Percentiles rank a stretch among this genome's conserved stretches.
Evolutionary conservation across 2,329 filamentous ascomycete genomes (phyloP).

Genomic region (Trichophyton mentagrophytes): DNA sequence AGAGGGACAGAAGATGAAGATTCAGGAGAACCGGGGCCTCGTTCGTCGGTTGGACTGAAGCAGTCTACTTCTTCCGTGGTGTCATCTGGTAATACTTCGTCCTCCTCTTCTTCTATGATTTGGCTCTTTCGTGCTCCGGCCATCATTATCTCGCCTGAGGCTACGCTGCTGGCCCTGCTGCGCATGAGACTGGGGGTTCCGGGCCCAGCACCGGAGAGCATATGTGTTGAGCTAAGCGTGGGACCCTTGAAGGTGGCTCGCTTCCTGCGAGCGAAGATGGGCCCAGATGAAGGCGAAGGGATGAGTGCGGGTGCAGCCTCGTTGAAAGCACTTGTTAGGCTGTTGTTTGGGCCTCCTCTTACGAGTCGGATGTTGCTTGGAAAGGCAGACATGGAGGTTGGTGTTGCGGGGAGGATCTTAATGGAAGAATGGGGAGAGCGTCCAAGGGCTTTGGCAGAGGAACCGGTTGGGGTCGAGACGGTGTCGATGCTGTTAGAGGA

Average conservation of each 20-base stretch:
- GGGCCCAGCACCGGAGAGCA: slow-evolving; percentile 22
- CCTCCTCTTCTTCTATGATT: slow-evolving; percentile 35
- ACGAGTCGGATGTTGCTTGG: slow-evolving; percentile 78
- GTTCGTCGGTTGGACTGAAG: slow-evolving; percentile 25
- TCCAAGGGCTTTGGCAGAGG: slow-evolving; percentile 34
- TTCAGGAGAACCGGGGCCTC: slow-evolving; percentile 4
- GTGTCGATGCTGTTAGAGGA: slow-evolving; percentile 68
- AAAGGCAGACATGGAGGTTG: slow-evolving; percentile 56
- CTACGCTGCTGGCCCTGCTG: slow-evolving; percentile 18
- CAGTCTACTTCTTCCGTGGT: slow-evolving; percentile 32
- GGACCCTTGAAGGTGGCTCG: slow-evolving; percentile 35
- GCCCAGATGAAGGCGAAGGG: slow-evolving; percentile 30
- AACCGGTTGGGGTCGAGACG: slow-evolving; percentile 54
- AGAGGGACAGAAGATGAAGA: neutral
- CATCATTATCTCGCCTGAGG: slow-evolving; percentile 15
- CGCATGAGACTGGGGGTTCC: slow-evolving; percentile 23
- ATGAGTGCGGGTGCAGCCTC: slow-evolving; percentile 26
- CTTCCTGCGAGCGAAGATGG: slow-evolving; percentile 36
- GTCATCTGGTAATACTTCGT: slow-evolving; percentile 19
- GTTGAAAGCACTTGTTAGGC: slow-evolving; percentile 25
- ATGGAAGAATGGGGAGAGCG: slow-evolving; percentile 79
- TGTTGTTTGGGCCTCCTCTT: slow-evolving; percentile 36
- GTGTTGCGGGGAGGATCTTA: slow-evolving; percentile 88
- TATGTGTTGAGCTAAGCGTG: slow-evolving; percentile 29
- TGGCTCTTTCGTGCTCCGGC: slow-evolving; percentile 28